Percentiles rank a stretch among this genome's conserved stretches.
These are phyloP conservation scores for Penicillium paradoxum DNA, from an alignment of 495 filamentous ascomycete species.

Conservation along the genomic window DNA sequence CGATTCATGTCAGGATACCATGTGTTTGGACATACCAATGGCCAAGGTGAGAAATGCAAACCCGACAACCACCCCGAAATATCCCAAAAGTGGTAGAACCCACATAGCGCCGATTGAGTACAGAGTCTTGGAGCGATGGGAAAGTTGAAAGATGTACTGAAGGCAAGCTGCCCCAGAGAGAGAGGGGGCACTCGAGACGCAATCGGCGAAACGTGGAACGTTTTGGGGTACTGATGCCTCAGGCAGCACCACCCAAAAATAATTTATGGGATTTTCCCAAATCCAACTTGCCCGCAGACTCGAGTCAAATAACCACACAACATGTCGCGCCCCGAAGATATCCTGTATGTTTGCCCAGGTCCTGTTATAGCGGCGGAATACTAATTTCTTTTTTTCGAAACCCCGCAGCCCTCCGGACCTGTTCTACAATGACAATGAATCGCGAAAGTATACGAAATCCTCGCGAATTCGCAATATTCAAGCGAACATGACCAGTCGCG, in stretches of 20 bases:
- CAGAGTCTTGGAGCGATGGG: neutral
- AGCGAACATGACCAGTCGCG: conserved; percentile 86
- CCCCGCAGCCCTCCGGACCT: conserved; percentile 76
- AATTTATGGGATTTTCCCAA: conserved; percentile 4
- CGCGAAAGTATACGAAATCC: conserved; percentile 94
- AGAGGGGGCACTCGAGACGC: neutral
- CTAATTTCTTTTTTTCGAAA: neutral
- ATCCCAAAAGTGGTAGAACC: conserved; percentile 86
- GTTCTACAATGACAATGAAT: conserved; percentile 93
- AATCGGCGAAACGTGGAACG: conserved; percentile 12
- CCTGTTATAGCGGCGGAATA: neutral
- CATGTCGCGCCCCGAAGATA: conserved; percentile 97
- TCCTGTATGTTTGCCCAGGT: conserved; percentile 54
- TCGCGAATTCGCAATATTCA: conserved; percentile 95
- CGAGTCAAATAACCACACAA: conserved; percentile 25
- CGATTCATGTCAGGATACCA: conserved; percentile 2
- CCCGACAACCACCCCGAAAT: conserved; percentile 78
- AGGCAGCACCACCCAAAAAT: conserved; percentile 23
- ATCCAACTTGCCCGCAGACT: neutral
- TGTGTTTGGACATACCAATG: conserved; percentile 60
- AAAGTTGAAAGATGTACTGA: neutral
- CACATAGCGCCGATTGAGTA: conserved; percentile 56
- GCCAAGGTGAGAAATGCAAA: conserved; percentile 91
- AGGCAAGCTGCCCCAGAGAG: neutral
- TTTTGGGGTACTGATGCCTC: conserved; percentile 20